Conservation (phyloP, 768 basidiomycete genomes). For the Hygrocybe coccinea region DNA sequence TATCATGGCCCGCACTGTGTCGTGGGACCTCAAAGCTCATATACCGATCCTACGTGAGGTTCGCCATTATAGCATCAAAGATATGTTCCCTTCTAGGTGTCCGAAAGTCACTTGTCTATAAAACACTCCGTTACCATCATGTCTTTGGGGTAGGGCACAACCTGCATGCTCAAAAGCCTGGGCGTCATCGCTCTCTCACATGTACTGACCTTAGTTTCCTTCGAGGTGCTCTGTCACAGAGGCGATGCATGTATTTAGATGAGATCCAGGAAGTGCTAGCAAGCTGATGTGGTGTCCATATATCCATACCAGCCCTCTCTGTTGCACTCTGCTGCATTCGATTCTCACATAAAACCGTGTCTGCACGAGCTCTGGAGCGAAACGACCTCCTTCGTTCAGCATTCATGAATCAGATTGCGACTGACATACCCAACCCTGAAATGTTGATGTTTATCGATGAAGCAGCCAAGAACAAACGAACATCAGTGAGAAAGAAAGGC, state of each 20-base stretch:
- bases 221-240: background rate
- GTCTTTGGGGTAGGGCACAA: conserved; percentile 1
- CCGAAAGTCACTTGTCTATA: conserved; percentile 15
- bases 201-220: conserved; percentile 6
- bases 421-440: background rate
- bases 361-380: conserved; percentile 3
- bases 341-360: background rate
- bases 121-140: conserved; percentile 2
- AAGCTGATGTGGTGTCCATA: background rate
- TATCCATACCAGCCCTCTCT: background rate
- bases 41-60: conserved; percentile 16
- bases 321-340: background rate
- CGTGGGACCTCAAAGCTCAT: conserved; percentile 13
- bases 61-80: conserved; percentile 10
- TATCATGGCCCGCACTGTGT: background rate
- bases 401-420: conserved; percentile 7
- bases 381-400: conserved; percentile 1
- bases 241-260: conserved; percentile 10
- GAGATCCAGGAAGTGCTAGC: background rate
- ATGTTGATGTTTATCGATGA: conserved; percentile 25
- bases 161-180: conserved; percentile 1
- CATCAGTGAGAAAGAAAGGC: conserved; percentile 17
- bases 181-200: conserved; percentile 5
- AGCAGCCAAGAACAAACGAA: conserved; percentile 22
- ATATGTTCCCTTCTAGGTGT: conserved; percentile 18